Base-by-base conservation (phyloP, 805 yeast species). In the Saccharomycopsis capsularis region DNA sequence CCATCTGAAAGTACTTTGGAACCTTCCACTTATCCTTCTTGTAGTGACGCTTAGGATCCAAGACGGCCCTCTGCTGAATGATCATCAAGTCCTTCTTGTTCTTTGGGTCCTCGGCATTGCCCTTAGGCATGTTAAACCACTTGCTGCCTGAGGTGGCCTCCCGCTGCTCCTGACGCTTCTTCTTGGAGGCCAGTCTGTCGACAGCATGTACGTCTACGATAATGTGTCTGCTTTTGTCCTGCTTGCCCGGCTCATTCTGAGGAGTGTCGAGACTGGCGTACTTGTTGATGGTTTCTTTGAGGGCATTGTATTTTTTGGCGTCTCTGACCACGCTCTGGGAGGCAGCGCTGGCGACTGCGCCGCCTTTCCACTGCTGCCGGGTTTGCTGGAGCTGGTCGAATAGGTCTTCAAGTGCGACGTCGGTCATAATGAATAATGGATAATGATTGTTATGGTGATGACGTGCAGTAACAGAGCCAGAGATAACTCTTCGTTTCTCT, bases 21-120 rank as follows among this genome's bases (percentile, higher is more conserved):
- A 74, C 72, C 44, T 72, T 74, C 84, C 89, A 83, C 53, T 80
- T 80, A 51, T 84, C 93, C 63, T 86, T 87, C 66, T 86, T 88
- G 67, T 93, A 93, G 66, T 88, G 96, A 58, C 97, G 77, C 67
- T 93, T 93, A 5, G 97, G 98, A 62, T 93, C 98, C 54, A 93
- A 72, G 7, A 89, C 96, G 48, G 85, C 83, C 66, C 99, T 79
- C 68, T 91, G 86, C 60, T 87, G 82, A 52, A 93, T 71, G 15
- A 93, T 67, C 59, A 79, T 70, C 57, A 93, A 62, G 63, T 93
- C 98, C 51, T 95, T 73, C 60, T 84, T 84, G 25, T 75, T 73
- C 2, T 82, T 79, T 7, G 95, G 85, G 52, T 85, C 65, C 57
- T 85, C 93, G 4, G 82, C 79, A 22, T 52, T 47, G 2, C 54